Conservation (phyloP, 257 asterid genomes). For the Przewalskia tangutica region DNA sequence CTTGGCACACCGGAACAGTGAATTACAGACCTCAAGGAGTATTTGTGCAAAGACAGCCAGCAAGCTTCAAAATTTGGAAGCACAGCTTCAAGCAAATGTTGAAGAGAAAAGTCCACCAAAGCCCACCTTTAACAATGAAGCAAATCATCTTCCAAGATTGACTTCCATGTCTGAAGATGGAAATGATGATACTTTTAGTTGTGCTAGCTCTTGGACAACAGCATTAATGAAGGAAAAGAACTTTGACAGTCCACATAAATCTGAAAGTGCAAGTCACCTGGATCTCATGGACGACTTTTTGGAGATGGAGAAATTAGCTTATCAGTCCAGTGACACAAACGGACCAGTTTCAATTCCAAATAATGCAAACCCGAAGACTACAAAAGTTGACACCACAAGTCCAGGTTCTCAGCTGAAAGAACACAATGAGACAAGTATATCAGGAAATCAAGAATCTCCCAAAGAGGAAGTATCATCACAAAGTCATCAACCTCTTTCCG, state of each 20-base stretch:
- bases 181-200: conserved; percentile 56
- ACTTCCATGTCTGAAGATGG: conserved; percentile 78
- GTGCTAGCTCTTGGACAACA: conserved; percentile 75
- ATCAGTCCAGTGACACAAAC: conserved; percentile 38
- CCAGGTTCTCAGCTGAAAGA: conserved; percentile 20
- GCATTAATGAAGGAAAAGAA: conserved; percentile 44
- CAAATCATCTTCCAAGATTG: conserved; percentile 49
- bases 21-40: conserved; percentile 71
- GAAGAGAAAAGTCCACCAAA: conserved; percentile 39
- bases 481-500: conserved; percentile 26
- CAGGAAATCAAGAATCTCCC: conserved; percentile 14
- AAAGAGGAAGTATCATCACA: conserved; percentile 13
- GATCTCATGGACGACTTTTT: conserved; percentile 96
- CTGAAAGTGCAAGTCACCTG: conserved; percentile 50
- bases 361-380: conserved; percentile 23
- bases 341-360: conserved; percentile 30
- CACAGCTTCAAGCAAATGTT: conserved; percentile 46
- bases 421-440: conserved; percentile 14
- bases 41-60: conserved; percentile 63
- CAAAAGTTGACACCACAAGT: conserved; percentile 16
- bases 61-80: conserved; percentile 75
- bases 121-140: conserved; percentile 26
- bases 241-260: conserved; percentile 45
- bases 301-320: conserved; percentile 97
- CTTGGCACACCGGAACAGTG: conserved; percentile 79